These are phyloP conservation scores for Globisporangium cystogenes DNA, from an alignment of 352 stramenopile species.

Conservation along the genomic window DNA sequence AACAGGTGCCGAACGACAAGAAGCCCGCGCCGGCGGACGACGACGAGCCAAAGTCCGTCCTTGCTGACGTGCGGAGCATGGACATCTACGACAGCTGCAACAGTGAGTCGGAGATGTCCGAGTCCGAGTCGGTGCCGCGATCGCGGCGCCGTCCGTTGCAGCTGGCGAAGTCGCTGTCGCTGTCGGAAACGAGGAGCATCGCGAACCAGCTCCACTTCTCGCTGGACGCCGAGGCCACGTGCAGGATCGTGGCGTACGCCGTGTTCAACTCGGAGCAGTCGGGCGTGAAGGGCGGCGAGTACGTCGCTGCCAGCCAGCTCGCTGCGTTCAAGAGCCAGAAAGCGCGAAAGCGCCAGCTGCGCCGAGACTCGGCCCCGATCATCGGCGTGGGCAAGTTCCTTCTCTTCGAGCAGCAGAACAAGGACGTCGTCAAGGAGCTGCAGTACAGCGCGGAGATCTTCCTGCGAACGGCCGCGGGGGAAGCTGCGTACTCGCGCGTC, in stretches of 20 bases:
- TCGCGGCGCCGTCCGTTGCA: constrained; percentile 18
- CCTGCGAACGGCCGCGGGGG: constrained; percentile 51
- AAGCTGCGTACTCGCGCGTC: constrained; percentile 69
- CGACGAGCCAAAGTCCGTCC: constrained; percentile 29
- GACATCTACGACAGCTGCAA: constrained; percentile 77
- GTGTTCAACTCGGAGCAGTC: constrained; percentile 55
- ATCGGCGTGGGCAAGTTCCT: constrained; percentile 76
- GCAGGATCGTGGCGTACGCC: constrained; percentile 71
- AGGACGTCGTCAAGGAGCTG: constrained; percentile 88
- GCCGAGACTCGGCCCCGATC: constrained; percentile 61
- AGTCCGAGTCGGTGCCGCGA: constrained; percentile 41
- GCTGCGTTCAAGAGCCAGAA: constrained; percentile 46
- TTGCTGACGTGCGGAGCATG: constrained; percentile 19
- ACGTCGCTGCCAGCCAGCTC: constrained; percentile 14
- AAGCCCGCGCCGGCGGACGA: constrained; percentile 22
- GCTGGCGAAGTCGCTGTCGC: constrained; percentile 14
- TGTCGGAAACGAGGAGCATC: constrained; percentile 19
- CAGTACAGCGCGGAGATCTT: constrained; percentile 87
- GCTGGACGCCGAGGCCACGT: constrained; percentile 76
- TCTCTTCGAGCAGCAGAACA: constrained; percentile 88
- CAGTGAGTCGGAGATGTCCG: constrained; percentile 83
- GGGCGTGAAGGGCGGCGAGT: constrained; percentile 12
- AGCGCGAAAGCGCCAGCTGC: constrained; percentile 63
- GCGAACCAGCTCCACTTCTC: constrained; percentile 78
- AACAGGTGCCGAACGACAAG: constrained; percentile 62